A percentile compares a stretch with the other conserved stretches of the same genome.
These are phyloP conservation scores for Farysia itapuensis DNA, from an alignment of 1,284 basidiomycete species.

Conservation along the genomic window DNA sequence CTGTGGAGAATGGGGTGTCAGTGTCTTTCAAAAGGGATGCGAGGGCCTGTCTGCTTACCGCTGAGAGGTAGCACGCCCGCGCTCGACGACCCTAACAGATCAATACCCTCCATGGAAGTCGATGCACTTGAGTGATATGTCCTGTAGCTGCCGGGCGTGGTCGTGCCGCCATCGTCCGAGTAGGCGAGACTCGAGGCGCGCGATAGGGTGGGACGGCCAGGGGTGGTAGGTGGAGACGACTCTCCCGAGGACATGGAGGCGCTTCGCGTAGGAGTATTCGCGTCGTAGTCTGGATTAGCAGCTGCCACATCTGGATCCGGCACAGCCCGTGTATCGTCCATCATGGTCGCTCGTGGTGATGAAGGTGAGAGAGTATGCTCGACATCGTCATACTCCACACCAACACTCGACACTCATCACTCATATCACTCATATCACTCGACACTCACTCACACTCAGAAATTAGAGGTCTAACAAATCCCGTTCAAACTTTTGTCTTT, in stretches of 20 bases:
- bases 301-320: constrained; percentile 3
- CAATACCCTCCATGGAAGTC: constrained; percentile 26
- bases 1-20: constrained; percentile 7
- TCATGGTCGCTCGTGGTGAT: too few relatives aligned
- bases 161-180: constrained; percentile 21
- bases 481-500: too few relatives aligned
- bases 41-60: constrained; percentile 2
- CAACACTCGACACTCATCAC: too few relatives aligned
- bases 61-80: constrained; percentile 13
- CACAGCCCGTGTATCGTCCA: constrained; percentile 3
- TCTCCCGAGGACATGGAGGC: not conserved
- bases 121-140: constrained; percentile 21
- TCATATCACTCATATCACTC: too few relatives aligned
- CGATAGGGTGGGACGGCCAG: constrained; percentile 11
- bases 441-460: too few relatives aligned
- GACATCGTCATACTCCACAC: too few relatives aligned
- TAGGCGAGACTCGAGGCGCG: constrained; percentile 24
- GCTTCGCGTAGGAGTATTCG: not conserved
- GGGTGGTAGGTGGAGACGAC: too few relatives aligned
- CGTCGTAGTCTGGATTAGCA: too few relatives aligned
- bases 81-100: constrained; percentile 15
- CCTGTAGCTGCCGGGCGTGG: constrained; percentile 2
- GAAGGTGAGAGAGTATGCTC: too few relatives aligned
- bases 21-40: too few relatives aligned
- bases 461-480: too few relatives aligned